phyloP scores from a whole-genome alignment of 352 stramenopile genomes.

The Pythium phragmitis region DNA sequence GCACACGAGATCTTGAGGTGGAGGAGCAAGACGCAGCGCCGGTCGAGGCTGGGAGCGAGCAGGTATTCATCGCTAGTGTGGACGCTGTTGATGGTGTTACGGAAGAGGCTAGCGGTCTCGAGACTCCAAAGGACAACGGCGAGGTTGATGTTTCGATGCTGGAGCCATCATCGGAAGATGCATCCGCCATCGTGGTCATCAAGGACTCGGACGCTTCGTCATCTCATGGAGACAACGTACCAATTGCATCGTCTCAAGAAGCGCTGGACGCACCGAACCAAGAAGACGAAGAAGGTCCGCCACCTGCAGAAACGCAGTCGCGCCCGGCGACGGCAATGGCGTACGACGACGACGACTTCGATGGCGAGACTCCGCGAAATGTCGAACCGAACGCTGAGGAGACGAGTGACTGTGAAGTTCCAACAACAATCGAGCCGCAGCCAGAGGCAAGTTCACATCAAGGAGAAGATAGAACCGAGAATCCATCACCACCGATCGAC shows the following conservation, averaged over 20 bases:
- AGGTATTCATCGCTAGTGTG: background rate
- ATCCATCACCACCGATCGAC: too few relatives aligned
- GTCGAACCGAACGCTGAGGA: background rate
- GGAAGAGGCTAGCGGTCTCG: too few relatives aligned
- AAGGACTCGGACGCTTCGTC: too few relatives aligned
- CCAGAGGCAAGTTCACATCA: too few relatives aligned
- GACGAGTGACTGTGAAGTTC: too few relatives aligned
- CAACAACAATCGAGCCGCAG: too few relatives aligned
- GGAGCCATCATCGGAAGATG: too few relatives aligned
- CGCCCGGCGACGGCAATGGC: conserved; percentile 6
- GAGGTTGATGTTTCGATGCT: too few relatives aligned
- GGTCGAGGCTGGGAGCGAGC: background rate
- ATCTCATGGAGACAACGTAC: too few relatives aligned
- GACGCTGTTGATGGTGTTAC: background rate
- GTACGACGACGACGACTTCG: conserved; percentile 15
- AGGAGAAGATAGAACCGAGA: too few relatives aligned
- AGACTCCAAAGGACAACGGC: too few relatives aligned
- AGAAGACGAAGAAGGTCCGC: background rate
- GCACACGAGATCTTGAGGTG: background rate
- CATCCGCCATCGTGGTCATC: too few relatives aligned
- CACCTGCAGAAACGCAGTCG: background rate
- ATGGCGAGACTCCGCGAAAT: background rate
- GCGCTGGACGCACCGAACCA: background rate
- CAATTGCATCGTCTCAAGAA: background rate
- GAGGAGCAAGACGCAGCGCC: background rate